These are phyloP conservation scores for Kernera saxatilis DNA, from an alignment of 345 rosid genomes.

Conservation along the genomic window DNA sequence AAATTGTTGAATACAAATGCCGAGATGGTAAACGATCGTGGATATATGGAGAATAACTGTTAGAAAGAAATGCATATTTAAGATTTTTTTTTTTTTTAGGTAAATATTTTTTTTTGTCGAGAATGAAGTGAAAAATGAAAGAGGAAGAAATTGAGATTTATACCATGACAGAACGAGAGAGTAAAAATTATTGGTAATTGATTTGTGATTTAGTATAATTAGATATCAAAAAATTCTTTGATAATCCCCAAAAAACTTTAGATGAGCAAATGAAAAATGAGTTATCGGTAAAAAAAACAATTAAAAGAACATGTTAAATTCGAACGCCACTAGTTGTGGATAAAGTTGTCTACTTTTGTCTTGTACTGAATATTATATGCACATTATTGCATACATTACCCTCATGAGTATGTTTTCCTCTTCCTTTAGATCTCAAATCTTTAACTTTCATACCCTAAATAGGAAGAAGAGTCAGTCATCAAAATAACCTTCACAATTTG, in stretches of 20 bases:
- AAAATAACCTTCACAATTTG: neutral
- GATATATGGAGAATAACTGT: too few relatives aligned
- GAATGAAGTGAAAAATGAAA: too few relatives aligned
- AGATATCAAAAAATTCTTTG: neutral
- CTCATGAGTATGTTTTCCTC: constrained; percentile 13
- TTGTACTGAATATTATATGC: constrained; percentile 6
- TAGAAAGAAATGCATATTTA: too few relatives aligned
- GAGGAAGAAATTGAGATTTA: too few relatives aligned
- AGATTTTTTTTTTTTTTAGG: too few relatives aligned
- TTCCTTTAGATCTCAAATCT: constrained; percentile 24
- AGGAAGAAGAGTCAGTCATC: constrained; percentile 9
- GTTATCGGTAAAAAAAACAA: constrained; percentile 4
- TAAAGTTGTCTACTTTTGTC: constrained; percentile 25
- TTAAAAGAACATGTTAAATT: neutral
- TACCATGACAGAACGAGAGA: too few relatives aligned
- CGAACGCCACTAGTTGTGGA: constrained; percentile 28
- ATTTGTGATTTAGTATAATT: too few relatives aligned
- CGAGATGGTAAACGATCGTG: too few relatives aligned
- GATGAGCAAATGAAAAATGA: neutral
- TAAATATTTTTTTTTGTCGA: too few relatives aligned
- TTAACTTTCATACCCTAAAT: constrained; percentile 6
- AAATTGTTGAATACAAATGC: too few relatives aligned
- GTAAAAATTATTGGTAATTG: too few relatives aligned
- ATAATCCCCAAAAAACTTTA: constrained; percentile 3
- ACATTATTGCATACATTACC: neutral